phyloP scores from a whole-genome alignment of 73 alveolate species.

The Paramecium tetraurelia region DNA sequence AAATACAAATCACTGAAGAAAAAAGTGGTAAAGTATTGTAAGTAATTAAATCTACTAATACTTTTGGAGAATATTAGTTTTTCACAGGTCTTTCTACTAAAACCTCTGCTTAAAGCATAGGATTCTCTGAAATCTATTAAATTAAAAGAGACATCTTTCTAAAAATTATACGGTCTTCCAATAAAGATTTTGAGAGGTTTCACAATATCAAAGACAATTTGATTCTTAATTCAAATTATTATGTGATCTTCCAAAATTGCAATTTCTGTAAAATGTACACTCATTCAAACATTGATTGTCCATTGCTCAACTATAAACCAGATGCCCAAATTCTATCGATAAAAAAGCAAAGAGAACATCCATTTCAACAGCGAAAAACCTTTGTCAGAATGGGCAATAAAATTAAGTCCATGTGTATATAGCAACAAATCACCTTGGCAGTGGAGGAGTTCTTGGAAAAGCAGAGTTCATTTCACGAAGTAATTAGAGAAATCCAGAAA shows the following conservation, averaged over 20 bases:
- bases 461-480: neutral
- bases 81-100: constrained; percentile 28
- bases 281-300: constrained; percentile 30
- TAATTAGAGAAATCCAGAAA: neutral
- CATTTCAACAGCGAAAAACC: neutral
- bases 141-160: constrained; percentile 31
- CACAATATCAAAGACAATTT: constrained; percentile 15
- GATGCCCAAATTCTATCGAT: neutral
- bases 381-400: neutral
- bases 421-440: neutral
- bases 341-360: neutral
- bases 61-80: constrained; percentile 46
- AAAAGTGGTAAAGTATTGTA: neutral
- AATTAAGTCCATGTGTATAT: neutral
- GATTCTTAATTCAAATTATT: neutral
- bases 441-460: neutral
- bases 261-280: neutral
- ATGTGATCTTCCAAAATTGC: neutral
- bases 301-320: neutral
- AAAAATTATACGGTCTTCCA: neutral
- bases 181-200: constrained; percentile 48
- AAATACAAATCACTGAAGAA: neutral
- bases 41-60: neutral
- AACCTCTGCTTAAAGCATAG: constrained; percentile 39
- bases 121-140: constrained; percentile 31